A percentile compares a stretch with the other conserved stretches of the same genome.
phyloP scores from a whole-genome alignment of 805 yeast genomes.

The Metschnikowia sp. region DNA sequence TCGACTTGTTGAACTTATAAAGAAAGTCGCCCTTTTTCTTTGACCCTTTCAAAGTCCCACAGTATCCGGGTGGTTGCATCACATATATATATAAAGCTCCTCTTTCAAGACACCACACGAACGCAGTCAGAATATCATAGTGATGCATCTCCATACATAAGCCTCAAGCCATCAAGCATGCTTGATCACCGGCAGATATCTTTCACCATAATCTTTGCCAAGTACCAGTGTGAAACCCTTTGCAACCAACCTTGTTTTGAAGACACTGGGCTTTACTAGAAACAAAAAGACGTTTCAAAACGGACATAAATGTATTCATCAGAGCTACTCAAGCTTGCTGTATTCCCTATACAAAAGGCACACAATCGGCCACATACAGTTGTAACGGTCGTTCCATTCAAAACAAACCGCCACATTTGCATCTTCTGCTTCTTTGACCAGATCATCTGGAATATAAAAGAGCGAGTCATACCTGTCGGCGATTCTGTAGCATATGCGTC shows the following conservation, averaged over 20 bases:
- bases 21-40: background rate
- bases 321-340: background rate
- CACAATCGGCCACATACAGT: slow-evolving; percentile 29
- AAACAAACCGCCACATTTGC: slow-evolving; percentile 11
- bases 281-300: background rate
- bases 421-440: slow-evolving; percentile 4
- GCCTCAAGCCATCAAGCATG: background rate
- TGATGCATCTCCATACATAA: background rate
- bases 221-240: slow-evolving; percentile 1
- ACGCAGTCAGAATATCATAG: background rate
- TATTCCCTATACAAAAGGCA: slow-evolving; percentile 19
- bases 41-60: background rate
- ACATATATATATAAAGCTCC: background rate
- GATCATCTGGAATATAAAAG: slow-evolving; percentile 23
- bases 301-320: too few species aligned
- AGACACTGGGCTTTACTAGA: background rate
- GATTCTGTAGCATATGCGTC: slow-evolving; percentile 22
- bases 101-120: too few species aligned
- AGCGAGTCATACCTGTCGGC: slow-evolving; percentile 22
- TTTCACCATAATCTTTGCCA: slow-evolving; percentile 1
- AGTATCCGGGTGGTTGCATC: slow-evolving; percentile 1
- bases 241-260: background rate
- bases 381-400: slow-evolving; percentile 23
- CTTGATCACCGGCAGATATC: slow-evolving; percentile 3
- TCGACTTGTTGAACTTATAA: background rate